phyloP scores from a whole-genome alignment of 257 asterid genomes.

The Nyctanthes arbortristis region DNA sequence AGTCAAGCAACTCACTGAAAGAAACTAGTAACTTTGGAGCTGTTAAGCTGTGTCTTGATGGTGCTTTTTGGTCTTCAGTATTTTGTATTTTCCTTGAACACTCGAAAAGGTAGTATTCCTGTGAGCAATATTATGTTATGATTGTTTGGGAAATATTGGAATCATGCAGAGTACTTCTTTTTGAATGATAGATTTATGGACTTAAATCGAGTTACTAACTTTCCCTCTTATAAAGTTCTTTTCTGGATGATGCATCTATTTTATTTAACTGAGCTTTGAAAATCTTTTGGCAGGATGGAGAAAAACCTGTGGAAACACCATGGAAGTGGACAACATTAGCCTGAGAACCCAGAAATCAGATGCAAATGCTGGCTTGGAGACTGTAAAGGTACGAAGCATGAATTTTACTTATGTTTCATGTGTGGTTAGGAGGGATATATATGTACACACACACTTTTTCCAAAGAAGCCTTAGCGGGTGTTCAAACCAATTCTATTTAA shows the following conservation, averaged over 20 bases:
- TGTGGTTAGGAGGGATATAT: constrained; percentile 10
- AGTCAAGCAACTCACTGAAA: too few relatives aligned
- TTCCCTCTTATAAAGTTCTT: neutral
- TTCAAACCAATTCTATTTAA: too few relatives aligned
- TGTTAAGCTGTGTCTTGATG: neutral
- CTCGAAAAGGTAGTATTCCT: neutral
- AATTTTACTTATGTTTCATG: constrained; percentile 14
- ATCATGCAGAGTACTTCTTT: neutral
- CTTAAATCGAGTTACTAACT: neutral
- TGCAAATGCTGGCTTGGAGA: constrained; percentile 34
- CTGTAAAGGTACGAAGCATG: constrained; percentile 46
- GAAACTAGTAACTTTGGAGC: neutral
- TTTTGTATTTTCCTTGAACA: neutral
- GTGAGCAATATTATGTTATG: neutral
- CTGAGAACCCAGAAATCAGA: constrained; percentile 30
- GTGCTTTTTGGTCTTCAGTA: neutral
- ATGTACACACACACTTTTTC: neutral
- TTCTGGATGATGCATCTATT: neutral
- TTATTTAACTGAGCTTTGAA: constrained; percentile 16
- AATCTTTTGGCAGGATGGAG: constrained; percentile 55
- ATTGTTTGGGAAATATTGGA: neutral
- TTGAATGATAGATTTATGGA: neutral
- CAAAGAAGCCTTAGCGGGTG: too few relatives aligned
- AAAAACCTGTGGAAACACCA: constrained; percentile 33
- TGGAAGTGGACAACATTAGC: constrained; percentile 35